Base-by-base conservation (phyloP, 768 basidiomycete genomes). In the Termitomyces sp. region DNA sequence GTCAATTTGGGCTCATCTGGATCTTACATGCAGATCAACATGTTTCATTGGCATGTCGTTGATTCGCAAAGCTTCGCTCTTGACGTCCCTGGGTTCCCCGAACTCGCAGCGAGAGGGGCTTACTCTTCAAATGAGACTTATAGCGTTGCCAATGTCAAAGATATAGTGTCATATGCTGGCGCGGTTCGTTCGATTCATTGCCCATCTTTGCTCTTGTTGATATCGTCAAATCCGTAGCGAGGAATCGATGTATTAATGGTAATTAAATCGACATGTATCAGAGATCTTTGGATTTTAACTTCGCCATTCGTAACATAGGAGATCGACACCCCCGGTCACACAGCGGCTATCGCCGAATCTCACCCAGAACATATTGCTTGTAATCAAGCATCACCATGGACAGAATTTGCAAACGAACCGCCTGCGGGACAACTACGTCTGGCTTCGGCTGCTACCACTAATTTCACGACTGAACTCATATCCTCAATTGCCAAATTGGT, bases 261-360 rank as follows among this genome's bases (percentile, higher is more conserved):
- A 73, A 49, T 7, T 12, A 1, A 36, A 35, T 25, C 18, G 11
- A 27, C n/a, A 11, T 11, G 9, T 16, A 7, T 27, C 3, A 76
- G 53, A 35, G 33, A 12, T 40, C 31, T 3, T 65, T 66, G 3
- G 27, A 69, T 0, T 27, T 42, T 1, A 61, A 69, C 38, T 64
- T 71, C 3, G 78, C 80, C 62, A 64, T 66, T 6, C 59, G 63
- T 47, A 54, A 31, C 10, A 15, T 1, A 85, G 82, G 91, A 93
- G 73, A 80, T 94, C 49, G 93, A 93, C 64, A 88, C 81, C 2
- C 92, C 92, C 0, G 92, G 91, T 0, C 93, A 94, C 67, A 90
- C 90, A 2, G 75, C 86, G 0, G 69, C 76, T 29, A 86, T 94
- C 36, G 77, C 76, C 2, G 60, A 71, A 7, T 76, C 87, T 0